These are phyloP conservation scores for Eucalyptus camaldulensis DNA, from an alignment of 345 rosid species.

Conservation along the genomic window DNA sequence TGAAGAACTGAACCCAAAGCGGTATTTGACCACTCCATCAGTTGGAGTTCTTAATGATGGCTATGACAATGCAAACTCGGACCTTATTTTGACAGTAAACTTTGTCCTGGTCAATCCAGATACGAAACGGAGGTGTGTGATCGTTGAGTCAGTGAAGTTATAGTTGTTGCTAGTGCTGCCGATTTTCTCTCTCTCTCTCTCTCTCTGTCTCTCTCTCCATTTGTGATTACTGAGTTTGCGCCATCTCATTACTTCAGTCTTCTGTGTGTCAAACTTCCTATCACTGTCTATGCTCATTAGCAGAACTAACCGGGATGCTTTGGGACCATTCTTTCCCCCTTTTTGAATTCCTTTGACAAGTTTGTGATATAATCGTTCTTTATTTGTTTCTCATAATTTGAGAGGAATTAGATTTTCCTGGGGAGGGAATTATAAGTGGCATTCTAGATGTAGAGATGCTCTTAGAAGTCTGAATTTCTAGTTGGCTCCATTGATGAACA, in stretches of 20 bases:
- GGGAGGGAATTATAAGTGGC: background rate
- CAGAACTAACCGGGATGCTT: background rate
- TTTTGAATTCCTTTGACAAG: background rate
- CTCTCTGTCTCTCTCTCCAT: background rate
- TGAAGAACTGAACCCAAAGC: conserved; percentile 89
- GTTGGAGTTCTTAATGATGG: conserved; percentile 91
- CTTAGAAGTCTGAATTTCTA: background rate
- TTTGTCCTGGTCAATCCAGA: conserved; percentile 56
- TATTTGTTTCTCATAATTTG: background rate
- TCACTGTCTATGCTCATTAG: background rate
- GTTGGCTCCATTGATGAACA: background rate
- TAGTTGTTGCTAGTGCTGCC: background rate
- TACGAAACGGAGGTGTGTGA: conserved; percentile 69
- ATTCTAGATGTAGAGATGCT: background rate
- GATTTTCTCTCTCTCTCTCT: background rate
- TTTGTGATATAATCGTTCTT: background rate
- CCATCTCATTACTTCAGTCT: background rate
- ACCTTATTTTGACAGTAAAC: conserved; percentile 86
- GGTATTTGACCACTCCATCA: conserved; percentile 93
- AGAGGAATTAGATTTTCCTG: background rate
- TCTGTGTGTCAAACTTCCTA: background rate
- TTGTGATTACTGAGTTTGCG: background rate
- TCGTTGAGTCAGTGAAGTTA: background rate
- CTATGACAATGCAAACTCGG: conserved; percentile 87
- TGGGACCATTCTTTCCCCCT: background rate